phyloP scores from a whole-genome alignment of 768 basidiomycete genomes.

The Psilocybe cubensis region DNA sequence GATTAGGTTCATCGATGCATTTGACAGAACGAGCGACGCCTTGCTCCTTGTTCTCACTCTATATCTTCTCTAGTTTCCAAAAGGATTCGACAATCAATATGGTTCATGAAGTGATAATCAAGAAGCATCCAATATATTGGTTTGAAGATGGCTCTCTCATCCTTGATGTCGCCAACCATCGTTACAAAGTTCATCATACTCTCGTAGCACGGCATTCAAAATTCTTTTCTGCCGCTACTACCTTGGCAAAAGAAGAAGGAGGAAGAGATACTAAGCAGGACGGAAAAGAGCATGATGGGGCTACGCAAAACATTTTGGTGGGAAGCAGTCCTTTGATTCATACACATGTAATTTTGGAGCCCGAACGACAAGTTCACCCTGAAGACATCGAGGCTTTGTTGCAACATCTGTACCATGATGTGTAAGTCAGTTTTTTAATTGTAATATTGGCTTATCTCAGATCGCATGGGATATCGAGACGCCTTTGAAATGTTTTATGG shows the following conservation, averaged over 20 bases:
- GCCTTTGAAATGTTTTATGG: not conserved
- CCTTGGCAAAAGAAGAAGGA: not conserved
- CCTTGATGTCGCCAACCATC: slow-evolving; percentile 43
- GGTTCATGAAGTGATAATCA: slow-evolving; percentile 1
- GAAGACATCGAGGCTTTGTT: slow-evolving; percentile 60
- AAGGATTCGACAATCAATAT: not conserved
- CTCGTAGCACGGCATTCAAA: slow-evolving; percentile 57
- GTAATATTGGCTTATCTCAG: not conserved
- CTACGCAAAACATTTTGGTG: not conserved
- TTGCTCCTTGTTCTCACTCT: too few relatives aligned
- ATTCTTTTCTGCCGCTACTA: slow-evolving; percentile 26
- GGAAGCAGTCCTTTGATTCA: not conserved
- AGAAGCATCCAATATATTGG: slow-evolving; percentile 58
- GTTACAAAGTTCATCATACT: slow-evolving; percentile 61
- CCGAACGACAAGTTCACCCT: slow-evolving; percentile 37
- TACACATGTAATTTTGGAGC: slow-evolving; percentile 30
- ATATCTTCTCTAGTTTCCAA: too few relatives aligned
- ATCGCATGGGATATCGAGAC: not conserved
- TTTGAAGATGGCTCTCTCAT: slow-evolving; percentile 68
- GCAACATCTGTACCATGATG: slow-evolving; percentile 69
- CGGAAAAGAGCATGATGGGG: not conserved
- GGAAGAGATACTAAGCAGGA: not conserved
- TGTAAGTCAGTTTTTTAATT: slow-evolving; percentile 44
- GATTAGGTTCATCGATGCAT: too few relatives aligned
- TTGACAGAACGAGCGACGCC: too few relatives aligned